Evolutionary conservation across 1,284 basidiomycete genomes (phyloP).

Genomic region (Thecaphora thlaspeos): DNA sequence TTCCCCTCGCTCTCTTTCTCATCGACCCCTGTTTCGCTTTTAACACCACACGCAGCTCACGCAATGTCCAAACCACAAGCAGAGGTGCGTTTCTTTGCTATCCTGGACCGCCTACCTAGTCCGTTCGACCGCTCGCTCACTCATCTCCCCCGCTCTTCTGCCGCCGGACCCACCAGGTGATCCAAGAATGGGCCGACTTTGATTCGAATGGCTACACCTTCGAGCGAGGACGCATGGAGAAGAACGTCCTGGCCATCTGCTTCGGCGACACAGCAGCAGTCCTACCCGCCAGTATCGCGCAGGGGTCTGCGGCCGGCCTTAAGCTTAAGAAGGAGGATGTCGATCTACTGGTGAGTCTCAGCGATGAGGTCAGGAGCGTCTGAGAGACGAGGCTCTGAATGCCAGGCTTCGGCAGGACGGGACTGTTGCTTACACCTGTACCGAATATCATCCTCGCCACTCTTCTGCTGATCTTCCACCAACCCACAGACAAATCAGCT

Average conservation of each 20-base stretch:
- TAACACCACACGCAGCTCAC: background rate
- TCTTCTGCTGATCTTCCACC: background rate
- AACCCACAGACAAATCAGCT: slow-evolving; percentile 17
- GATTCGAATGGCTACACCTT: slow-evolving; percentile 50
- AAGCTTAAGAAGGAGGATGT: slow-evolving; percentile 50
- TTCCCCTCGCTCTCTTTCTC: no score
- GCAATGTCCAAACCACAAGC: slow-evolving; percentile 16
- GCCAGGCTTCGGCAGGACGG: no score
- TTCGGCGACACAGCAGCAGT: slow-evolving; percentile 38
- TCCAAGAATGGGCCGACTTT: slow-evolving; percentile 53
- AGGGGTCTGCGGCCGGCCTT: slow-evolving; percentile 27
- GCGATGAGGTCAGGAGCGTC: no score
- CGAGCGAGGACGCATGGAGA: slow-evolving; percentile 51
- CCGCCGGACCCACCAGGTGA: slow-evolving; percentile 25
- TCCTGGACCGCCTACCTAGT: background rate
- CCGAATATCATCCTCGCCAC: background rate
- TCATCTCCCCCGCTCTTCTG: background rate
- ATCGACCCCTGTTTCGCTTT: no score
- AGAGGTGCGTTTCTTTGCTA: slow-evolving; percentile 12
- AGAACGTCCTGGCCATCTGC: slow-evolving; percentile 43
- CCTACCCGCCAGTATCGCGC: slow-evolving; percentile 21
- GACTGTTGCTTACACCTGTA: no score
- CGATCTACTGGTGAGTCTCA: slow-evolving; percentile 37
- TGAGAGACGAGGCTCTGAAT: no score
- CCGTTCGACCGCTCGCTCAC: background rate